Conservation (phyloP, 1,284 basidiomycete genomes). For the Singerocomus inundabilis region DNA sequence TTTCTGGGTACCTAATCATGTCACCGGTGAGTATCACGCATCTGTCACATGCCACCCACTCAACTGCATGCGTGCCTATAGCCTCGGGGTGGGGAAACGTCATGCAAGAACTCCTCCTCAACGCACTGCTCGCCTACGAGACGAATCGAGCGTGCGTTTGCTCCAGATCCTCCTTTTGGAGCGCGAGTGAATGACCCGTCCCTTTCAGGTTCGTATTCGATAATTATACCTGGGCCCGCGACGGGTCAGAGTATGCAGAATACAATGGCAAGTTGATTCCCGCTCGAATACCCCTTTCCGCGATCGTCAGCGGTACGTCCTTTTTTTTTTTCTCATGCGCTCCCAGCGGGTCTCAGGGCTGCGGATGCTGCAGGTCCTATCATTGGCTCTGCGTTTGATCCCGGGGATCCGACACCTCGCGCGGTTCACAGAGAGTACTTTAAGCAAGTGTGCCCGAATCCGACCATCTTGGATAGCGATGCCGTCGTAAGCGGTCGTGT, state of each 20-base stretch:
- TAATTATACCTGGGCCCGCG: constrained; percentile 40
- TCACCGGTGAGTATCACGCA: constrained; percentile 38
- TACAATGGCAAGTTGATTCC: constrained; percentile 43
- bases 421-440: constrained; percentile 47
- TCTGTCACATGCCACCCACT: no score
- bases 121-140: constrained; percentile 47
- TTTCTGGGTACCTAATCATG: constrained; percentile 50
- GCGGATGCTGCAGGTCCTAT: constrained; percentile 33
- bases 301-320: constrained; percentile 39
- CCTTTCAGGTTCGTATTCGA: constrained; percentile 40
- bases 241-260: constrained; percentile 31
- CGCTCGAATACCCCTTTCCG: constrained; percentile 42
- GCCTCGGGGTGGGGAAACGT: constrained; percentile 58
- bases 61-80: no score
- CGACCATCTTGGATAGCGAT: constrained; percentile 31
- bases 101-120: constrained; percentile 54
- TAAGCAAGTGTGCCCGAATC: constrained; percentile 41
- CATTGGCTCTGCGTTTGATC: constrained; percentile 35
- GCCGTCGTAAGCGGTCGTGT: constrained; percentile 24
- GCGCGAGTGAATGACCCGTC: no score
- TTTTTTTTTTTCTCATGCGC: not conserved
- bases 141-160: constrained; percentile 46
- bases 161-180: no score
- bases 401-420: constrained; percentile 34
- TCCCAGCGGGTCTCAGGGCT: not conserved